Base-by-base conservation (phyloP, 2,329 filamentous ascomycete genomes). In the Neopestalotiopsis sp. region DNA sequence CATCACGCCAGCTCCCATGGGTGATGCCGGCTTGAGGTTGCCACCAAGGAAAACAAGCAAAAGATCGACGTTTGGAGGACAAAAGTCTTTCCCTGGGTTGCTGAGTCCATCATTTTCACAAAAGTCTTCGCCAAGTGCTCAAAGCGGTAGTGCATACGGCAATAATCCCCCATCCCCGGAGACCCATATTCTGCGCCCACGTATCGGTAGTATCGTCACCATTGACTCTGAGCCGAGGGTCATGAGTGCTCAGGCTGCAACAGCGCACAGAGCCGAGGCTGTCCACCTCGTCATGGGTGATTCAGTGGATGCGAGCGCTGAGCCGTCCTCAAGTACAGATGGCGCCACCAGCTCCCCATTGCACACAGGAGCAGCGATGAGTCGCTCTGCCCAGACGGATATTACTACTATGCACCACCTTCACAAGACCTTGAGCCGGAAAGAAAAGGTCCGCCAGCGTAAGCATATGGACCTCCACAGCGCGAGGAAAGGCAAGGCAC, bases 121-220 rank as follows among this genome's bases (percentile, higher is more conserved):
- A 3, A 40, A 62, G 17, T 24, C n/a, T 14, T 62, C 59, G 17
- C n/a, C 30, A 17, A 32, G 32, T 12, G 17, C 30, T 13, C 32
- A 62, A 9, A 62, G 34, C 20, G 32, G 59, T 14, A 62, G 30
- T 40, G 17, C 59, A 42, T 17, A 42, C n/a, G 34, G 34, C n/a
- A 38, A 38, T 40, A 34, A 62, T 32, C 57, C 24, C 13, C 45
- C 24, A 10, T 59, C 30, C 30, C 57, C 24, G 1, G 57, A 14
- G 24, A 14, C 17, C 24, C 13, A 62, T 5, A 40, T 42, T 70
- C 5, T 74, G 74, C 5, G 68, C 65, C 4, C 81, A 79, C 10
- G 74, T 79, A 73, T 77, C 6, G 77, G 78, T 30, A 81, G 80
- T 69, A 71, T 81, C 28, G 70, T 74, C n/a, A 78, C 78, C 4